phyloP scores from a whole-genome alignment of 768 basidiomycete species.

The Suillus subluteus region DNA sequence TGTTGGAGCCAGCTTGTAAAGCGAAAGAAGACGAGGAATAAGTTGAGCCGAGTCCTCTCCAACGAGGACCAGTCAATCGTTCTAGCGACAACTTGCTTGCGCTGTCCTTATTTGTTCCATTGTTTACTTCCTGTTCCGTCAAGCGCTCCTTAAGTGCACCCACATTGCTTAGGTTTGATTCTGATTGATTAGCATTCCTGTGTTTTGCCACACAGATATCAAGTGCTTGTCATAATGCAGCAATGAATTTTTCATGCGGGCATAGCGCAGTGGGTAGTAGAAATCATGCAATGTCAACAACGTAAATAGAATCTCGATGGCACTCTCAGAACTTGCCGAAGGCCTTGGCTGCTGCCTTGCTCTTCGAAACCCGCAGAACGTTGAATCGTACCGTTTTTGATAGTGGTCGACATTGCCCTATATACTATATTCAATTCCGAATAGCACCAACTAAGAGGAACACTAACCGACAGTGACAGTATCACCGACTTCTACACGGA shows the following conservation, averaged over 20 bases:
- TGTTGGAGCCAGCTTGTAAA: conserved; percentile 77
- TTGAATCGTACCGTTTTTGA: conserved; percentile 99
- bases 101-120: conserved; percentile 37
- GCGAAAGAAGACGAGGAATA: conserved; percentile 8
- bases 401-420: conserved; percentile 97
- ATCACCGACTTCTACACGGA: conserved; percentile 97
- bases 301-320: conserved; percentile 18
- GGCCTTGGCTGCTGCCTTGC: conserved; percentile 86
- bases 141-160: not conserved
- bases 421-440: conserved; percentile 8
- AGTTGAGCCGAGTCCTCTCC: conserved; percentile 23
- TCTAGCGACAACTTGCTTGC: conserved; percentile 18
- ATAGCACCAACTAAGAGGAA: conserved; percentile 7
- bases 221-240: conserved; percentile 9
- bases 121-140: conserved; percentile 27
- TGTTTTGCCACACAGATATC: not conserved
- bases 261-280: conserved; percentile 29
- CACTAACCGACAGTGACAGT: conserved; percentile 90
- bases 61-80: conserved; percentile 30
- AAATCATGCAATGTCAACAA: conserved; percentile 26
- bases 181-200: not conserved
- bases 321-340: conserved; percentile 88
- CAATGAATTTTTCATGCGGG: conserved; percentile 31
- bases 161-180: not conserved
- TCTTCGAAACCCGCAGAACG: conserved; percentile 93